Evolutionary conservation across 2,329 filamentous ascomycete species (phyloP).

Genomic region (Pseudocercospora musae): DNA sequence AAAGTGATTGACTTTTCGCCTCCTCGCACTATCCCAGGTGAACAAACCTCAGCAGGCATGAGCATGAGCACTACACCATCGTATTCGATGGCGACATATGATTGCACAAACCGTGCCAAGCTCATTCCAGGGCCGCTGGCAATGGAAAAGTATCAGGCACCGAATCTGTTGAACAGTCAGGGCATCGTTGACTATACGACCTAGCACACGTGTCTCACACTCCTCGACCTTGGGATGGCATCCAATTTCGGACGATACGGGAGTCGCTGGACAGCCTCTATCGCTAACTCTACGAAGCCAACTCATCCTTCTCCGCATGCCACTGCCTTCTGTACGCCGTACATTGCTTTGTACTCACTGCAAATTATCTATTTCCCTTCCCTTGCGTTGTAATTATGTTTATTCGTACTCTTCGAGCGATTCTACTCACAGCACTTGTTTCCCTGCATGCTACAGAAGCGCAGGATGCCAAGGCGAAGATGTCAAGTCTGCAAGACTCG

Average conservation of each 20-base stretch:
- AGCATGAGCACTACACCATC: neutral
- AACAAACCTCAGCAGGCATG: neutral
- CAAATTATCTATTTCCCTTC: neutral
- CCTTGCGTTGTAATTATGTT: neutral
- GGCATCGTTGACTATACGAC: neutral
- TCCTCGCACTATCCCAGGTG: neutral
- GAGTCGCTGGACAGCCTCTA: neutral
- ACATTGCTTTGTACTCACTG: neutral
- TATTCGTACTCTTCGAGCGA: neutral
- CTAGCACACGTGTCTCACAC: neutral
- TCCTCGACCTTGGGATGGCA: neutral
- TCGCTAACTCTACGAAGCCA: neutral
- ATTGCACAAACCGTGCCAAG: neutral
- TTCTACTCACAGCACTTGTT: slow-evolving; percentile 4
- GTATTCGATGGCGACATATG: neutral
- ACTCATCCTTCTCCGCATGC: neutral
- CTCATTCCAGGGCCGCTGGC: neutral
- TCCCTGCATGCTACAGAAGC: neutral
- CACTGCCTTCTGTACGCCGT: neutral
- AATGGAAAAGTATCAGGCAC: neutral
- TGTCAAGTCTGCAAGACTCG: neutral
- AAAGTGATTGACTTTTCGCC: neutral
- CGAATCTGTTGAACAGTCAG: neutral
- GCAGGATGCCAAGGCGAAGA: neutral
- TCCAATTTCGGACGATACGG: neutral